phyloP scores from a whole-genome alignment of 257 asterid genomes.

The Solanum piurae region DNA sequence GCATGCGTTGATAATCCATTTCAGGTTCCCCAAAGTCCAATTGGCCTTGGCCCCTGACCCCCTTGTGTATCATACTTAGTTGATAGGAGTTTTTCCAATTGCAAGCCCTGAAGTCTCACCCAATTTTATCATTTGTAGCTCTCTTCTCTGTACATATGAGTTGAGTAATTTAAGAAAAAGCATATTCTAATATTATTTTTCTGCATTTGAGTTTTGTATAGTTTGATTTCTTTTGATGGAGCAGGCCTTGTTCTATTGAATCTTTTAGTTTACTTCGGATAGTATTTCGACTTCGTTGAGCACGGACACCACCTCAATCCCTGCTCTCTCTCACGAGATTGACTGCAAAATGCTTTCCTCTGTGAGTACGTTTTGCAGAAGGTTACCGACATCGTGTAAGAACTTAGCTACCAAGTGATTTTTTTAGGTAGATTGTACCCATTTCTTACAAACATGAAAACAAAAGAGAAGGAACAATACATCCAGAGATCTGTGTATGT shows the following conservation, averaged over 20 bases:
- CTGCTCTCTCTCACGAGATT: background rate
- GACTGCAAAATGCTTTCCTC: background rate
- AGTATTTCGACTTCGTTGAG: background rate
- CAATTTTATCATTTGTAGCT: background rate
- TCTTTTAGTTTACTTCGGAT: background rate
- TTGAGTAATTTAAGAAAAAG: background rate
- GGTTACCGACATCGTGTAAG: background rate
- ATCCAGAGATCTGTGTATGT: background rate
- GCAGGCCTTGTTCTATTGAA: background rate
- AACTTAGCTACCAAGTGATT: background rate
- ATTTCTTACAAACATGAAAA: background rate
- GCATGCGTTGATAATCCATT: constrained; percentile 9
- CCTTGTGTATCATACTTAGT: constrained; percentile 16
- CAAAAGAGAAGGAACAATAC: background rate
- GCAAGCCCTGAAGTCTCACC: background rate
- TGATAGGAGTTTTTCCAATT: constrained; percentile 3
- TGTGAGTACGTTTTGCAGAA: background rate
- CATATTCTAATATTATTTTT: background rate
- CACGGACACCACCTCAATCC: background rate
- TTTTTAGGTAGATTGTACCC: background rate
- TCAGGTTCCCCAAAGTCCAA: constrained; percentile 20
- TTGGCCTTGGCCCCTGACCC: constrained; percentile 1
- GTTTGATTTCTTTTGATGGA: background rate
- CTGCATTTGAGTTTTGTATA: background rate
- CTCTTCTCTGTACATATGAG: constrained; percentile 18